Base-by-base conservation (phyloP, 495 filamentous ascomycete species). In the Podospora fimiseda region DNA sequence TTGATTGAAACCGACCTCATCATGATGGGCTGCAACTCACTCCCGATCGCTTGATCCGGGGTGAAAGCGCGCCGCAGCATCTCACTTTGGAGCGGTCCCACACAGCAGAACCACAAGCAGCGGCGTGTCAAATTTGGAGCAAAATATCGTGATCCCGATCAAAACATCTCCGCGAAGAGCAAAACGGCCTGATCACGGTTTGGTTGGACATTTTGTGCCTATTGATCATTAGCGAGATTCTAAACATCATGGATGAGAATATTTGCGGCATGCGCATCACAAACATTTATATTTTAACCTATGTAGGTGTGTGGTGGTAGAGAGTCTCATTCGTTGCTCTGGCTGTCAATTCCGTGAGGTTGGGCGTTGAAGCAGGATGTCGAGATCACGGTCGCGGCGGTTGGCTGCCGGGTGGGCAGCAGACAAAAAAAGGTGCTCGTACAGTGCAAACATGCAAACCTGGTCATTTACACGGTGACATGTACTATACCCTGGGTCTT, bases 41-140 rank as follows among this genome's bases (percentile, higher is more conserved):
- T 43, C 38, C 45, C 56, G 48, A 60, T 59, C 58, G 58, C 56
- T 65, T 58, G 60, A 60, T 53, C 58, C 44, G 33, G 24, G 43
- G 48, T 48, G 21, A 50, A 51, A 52, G 41, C 53, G 37, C 58
- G 48, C 45, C 50, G 52, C 50, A 54, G 48, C 45, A 19, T 56
- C 50, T 58, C 45, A 58, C 43, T 49, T 24, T 37, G 51, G 50
- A 33, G 20, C 43, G 52, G 61, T 43, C 47, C 60, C 62, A 62
- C 53, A 52, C 48, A 52, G 37, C 58, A 56, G 37, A 53, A 56
- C 51, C 51, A 47, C 36, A 30, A 53, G 37, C 40, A 52, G 48
- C 43, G 11, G 53, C 15, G 46, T 30, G 43, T 18, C 49, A 60
- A 60, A 52, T 39, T 23, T 22, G 38, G 37, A 52, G 57, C 55